Evolutionary conservation across 1,284 basidiomycete genomes (phyloP), one percentile per base, ranked within the genome.

Genomic region (Rhodotorula mucilaginosa): DNA sequence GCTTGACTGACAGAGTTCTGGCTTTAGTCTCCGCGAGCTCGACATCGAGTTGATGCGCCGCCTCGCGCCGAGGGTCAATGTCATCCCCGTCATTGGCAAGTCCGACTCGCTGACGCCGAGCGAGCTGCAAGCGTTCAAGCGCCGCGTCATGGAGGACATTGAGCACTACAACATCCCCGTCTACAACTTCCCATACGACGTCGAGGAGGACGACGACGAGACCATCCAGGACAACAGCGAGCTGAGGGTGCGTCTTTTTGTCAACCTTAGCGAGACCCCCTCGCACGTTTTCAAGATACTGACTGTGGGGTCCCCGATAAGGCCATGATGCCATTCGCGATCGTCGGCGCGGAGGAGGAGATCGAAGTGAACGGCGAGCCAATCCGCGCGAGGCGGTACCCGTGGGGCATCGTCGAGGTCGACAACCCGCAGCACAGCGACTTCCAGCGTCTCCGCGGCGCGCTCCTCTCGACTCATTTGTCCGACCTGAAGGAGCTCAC

Each of bases 161-260:
- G 96, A 98, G 80, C 88, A 98, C 85, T 98, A 99, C 81, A 90
- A 91, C 76, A 99, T 99, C 78, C 96, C 97, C 10, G 91, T 99
- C 59, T 99, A 99, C 87, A 99, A 99, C 85, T 99, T 99, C 87
- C 97, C 97, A 0, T 99, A 97, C 82, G 97, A 99, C 78, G 90
- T 94, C 31, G 97, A 99, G 82, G 97, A 99, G 83, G 83, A 99
- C 79, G 97, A 99, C 81, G 95, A 98, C 80, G 97, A 99, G 79
- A 98, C 96, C 6, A 95, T 99, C 75, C 89, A 92, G 79, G 97
- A 99, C 83, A 99, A 99, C 84, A 90, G 90, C 79, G 93, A 96
- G 81, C 88, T 97, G 69, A 87, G 94, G 67, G 90, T 91, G 80
- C 73, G 86, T 81, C 49, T 34, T 34, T 34, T 5, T 34, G 6